Evolutionary conservation across 1,139 yeast genomes (phyloP), one percentile per base, ranked within the genome.

Genomic region (Yamadazyma spencermartinsiae): DNA sequence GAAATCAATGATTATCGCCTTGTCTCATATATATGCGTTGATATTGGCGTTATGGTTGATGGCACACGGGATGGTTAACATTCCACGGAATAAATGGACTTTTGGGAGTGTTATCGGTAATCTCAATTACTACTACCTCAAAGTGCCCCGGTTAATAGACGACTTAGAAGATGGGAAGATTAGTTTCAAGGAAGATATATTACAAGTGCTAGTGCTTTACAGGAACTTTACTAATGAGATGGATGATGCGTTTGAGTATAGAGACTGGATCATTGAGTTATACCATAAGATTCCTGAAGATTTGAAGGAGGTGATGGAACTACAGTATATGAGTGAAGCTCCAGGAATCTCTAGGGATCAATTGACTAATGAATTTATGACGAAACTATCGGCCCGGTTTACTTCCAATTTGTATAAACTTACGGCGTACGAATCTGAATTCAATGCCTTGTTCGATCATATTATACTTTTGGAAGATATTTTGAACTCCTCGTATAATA

Each of bases 21-120:
- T 86, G 20, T 79, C 94, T 1, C 94, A 87, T 56, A 80, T 86
- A n/a, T 87, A 86, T 56, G 78, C 95, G 0, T 70, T 87, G 54
- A 70, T 83, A 2, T 56, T 87, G 33, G 90, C 94, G 1, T 68
- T 86, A 21, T 86, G 94, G 94, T 65, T 87, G 39, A 81, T 87
- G 86, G 87, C 92, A 1, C 92, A 86, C 55, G 95, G 95, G 0
- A 60, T 86, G 38, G 77, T 85, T 17, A 73, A 75, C 38, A 68
- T 86, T 3, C 95, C 95, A 0, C 67, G 86, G 39, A 60, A 71
- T 29, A 59, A 65, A 43, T 82, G 86, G 79, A 61, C 64, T 37
- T 68, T 69, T 39, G 79, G 84, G 1, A 61, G 49, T 35, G 46
- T 61, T n/a, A 41, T 63, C n/a, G 52, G 49, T 24, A 66, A 74